Conservation (phyloP, 108 stramenopile species). For the Schizochytrium sp. region DNA sequence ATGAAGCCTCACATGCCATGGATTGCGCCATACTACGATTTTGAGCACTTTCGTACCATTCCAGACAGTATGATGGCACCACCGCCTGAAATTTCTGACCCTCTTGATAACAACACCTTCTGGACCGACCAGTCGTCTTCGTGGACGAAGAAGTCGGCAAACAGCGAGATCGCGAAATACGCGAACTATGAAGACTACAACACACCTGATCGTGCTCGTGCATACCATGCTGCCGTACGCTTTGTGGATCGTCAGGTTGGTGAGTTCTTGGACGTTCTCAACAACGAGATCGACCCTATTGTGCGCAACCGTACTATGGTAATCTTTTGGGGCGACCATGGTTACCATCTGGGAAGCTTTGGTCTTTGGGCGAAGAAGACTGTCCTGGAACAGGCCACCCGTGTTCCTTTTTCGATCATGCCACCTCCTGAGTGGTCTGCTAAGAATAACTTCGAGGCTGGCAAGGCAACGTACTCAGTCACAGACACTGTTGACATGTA, state of each 20-base stretch:
- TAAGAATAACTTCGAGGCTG: not conserved
- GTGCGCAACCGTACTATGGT: constrained; percentile 36
- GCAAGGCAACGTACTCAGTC: not conserved
- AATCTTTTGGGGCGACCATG: constrained; percentile 32
- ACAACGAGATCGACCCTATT: not conserved
- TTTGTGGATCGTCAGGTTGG: constrained; percentile 60
- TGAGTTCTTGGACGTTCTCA: constrained; percentile 9
- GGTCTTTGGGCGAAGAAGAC: constrained; percentile 55
- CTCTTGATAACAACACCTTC: not conserved
- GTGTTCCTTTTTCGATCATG: constrained; percentile 33
- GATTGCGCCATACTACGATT: not conserved
- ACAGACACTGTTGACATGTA: constrained; percentile 33
- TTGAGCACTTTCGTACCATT: not conserved
- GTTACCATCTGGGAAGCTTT: constrained; percentile 17
- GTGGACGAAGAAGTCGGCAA: not conserved
- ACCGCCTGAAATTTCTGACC: not conserved
- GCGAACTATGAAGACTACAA: not conserved
- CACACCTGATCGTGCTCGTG: constrained; percentile 13
- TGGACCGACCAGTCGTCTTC: not conserved
- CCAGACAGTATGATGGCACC: not conserved
- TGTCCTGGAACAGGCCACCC: constrained; percentile 5
- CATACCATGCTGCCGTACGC: constrained; percentile 23
- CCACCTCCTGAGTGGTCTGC: constrained; percentile 14
- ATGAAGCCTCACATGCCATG: constrained; percentile 62
- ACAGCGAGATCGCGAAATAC: constrained; percentile 17